Evolutionary conservation across 2,329 filamentous ascomycete genomes (phyloP).

Genomic region (Cordyceps pruinosa): DNA sequence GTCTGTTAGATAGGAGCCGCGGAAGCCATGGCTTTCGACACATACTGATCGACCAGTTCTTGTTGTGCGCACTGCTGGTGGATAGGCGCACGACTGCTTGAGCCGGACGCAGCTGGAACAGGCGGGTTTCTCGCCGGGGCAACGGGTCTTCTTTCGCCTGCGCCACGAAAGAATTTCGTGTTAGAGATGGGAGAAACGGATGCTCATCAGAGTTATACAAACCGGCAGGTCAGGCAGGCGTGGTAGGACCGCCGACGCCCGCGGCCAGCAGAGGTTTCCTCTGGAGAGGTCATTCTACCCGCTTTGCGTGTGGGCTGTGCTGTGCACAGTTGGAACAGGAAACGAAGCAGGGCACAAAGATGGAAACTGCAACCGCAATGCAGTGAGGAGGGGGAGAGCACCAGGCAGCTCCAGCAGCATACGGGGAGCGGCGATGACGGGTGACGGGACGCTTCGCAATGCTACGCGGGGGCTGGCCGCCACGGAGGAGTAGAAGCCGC

Average conservation of each 20-base stretch:
- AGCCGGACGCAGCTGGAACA: conserved; percentile 45
- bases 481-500: neutral
- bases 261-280: conserved; percentile 24
- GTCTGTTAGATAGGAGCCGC: conserved; percentile 6
- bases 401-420: neutral
- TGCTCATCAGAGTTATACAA: conserved; percentile 12
- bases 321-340: neutral
- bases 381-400: neutral
- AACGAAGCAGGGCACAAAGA: neutral
- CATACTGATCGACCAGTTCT: conserved; percentile 39
- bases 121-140: conserved; percentile 43
- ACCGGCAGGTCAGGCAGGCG: conserved; percentile 43
- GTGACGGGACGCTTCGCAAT: neutral
- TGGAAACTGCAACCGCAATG: neutral
- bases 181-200: neutral
- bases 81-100: conserved; percentile 40
- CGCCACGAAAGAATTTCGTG: neutral
- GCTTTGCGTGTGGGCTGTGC: neutral
- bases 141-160: conserved; percentile 40
- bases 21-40: conserved; percentile 10
- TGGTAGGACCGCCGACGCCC: conserved; percentile 34
- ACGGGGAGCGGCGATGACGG: neutral
- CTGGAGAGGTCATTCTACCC: conserved; percentile 25
- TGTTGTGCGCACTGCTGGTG: conserved; percentile 29
- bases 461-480: neutral